phyloP scores from a whole-genome alignment of 2,329 filamentous ascomycete genomes.

The Aspergillus tanneri region DNA sequence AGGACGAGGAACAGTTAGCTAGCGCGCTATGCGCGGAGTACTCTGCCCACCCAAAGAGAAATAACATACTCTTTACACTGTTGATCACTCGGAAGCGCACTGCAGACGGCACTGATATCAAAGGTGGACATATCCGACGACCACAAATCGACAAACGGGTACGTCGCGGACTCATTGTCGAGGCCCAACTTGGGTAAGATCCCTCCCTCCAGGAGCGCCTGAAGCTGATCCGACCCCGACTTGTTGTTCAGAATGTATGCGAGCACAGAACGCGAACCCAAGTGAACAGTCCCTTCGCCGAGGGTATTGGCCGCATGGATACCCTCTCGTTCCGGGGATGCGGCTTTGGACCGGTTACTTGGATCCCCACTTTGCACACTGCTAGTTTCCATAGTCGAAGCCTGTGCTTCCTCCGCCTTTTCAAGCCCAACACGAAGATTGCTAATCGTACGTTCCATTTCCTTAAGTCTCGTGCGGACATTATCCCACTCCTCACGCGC shows the following conservation, averaged over 20 bases:
- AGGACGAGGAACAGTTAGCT: neutral
- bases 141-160: conserved; percentile 66
- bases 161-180: conserved; percentile 64
- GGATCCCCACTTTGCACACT: conserved; percentile 34
- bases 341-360: conserved; percentile 32
- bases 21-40: conserved; percentile 12
- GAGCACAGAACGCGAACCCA: conserved; percentile 61
- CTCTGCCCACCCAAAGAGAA: neutral
- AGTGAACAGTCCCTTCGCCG: conserved; percentile 60
- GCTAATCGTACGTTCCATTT: conserved; percentile 45
- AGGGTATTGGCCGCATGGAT: conserved; percentile 61
- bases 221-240: conserved; percentile 48
- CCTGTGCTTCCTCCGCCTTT: conserved; percentile 33
- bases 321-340: conserved; percentile 51
- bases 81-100: conserved; percentile 58
- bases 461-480: conserved; percentile 41
- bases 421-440: conserved; percentile 42
- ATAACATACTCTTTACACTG: conserved; percentile 56
- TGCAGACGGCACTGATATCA: conserved; percentile 58
- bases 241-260: conserved; percentile 60
- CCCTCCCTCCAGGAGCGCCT: conserved; percentile 59
- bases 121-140: conserved; percentile 60
- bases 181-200: conserved; percentile 63
- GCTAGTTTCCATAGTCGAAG: conserved; percentile 26
- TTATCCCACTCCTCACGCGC: conserved; percentile 47